Percentiles rank a stretch among this genome's conserved stretches.
Evolutionary conservation across 2,329 filamentous ascomycete genomes (phyloP).

Genomic region (Pseudogymnoascus sp.): DNA sequence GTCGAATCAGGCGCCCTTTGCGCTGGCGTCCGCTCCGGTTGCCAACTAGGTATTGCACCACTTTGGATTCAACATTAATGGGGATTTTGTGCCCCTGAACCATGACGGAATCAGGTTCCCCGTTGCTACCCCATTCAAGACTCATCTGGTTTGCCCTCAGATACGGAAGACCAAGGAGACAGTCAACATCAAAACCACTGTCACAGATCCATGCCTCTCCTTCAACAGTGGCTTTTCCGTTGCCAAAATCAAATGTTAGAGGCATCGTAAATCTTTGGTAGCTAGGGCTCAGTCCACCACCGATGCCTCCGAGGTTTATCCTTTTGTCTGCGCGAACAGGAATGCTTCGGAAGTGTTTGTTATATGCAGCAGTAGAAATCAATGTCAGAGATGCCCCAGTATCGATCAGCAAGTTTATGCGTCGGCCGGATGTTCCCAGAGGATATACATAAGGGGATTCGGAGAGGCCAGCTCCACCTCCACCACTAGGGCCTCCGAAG

Average conservation of each 20-base stretch:
- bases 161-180: neutral
- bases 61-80: neutral
- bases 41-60: neutral
- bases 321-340: neutral
- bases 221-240: neutral
- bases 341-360: neutral
- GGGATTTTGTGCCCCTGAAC: neutral
- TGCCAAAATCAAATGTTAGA: neutral
- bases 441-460: neutral
- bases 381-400: neutral
- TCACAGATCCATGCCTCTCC: neutral
- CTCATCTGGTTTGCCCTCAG: neutral
- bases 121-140: neutral
- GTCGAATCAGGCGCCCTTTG: neutral
- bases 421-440: neutral
- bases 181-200: neutral
- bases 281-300: neutral
- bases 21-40: neutral
- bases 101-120: neutral
- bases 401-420: neutral
- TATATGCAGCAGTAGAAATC: neutral
- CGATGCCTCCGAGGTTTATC: neutral
- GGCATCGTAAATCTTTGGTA: neutral
- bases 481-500: neutral
- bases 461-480: neutral